A percentile compares a stretch with the other conserved stretches of the same genome.
Conservation (phyloP, 106 monocot genomes). For the Dioscorea alata region DNA sequence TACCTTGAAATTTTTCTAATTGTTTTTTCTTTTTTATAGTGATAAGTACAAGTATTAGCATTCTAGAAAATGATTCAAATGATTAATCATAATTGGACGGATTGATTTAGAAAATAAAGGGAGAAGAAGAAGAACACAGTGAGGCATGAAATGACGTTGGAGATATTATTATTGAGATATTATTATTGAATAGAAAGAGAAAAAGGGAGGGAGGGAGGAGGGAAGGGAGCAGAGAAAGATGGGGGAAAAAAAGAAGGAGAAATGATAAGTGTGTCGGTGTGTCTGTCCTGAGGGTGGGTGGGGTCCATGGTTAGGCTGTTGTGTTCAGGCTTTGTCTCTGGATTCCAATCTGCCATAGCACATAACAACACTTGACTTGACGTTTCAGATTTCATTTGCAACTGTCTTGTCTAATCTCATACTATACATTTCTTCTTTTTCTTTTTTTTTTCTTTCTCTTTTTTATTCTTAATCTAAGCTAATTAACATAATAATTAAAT, state of each 20-base stretch:
- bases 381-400: not conserved
- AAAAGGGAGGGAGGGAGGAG: too few species aligned
- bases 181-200: too few species aligned
- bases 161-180: slow-evolving; percentile 6
- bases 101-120: too few species aligned
- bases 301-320: not conserved
- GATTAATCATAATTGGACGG: too few species aligned
- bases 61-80: too few species aligned
- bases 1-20: not conserved
- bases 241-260: not conserved
- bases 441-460: not conserved
- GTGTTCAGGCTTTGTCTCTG: not conserved
- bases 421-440: not conserved
- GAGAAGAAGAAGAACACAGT: not conserved
- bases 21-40: not conserved
- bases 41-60: too few species aligned
- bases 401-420: not conserved
- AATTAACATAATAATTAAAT: not conserved
- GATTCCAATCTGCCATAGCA: not conserved
- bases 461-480: not conserved
- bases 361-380: not conserved
- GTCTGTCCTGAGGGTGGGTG: not conserved
- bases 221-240: too few species aligned
- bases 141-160: slow-evolving; percentile 12
- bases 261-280: not conserved